Conservation (phyloP, 495 filamentous ascomycete species). For the Xylaria curta region DNA sequence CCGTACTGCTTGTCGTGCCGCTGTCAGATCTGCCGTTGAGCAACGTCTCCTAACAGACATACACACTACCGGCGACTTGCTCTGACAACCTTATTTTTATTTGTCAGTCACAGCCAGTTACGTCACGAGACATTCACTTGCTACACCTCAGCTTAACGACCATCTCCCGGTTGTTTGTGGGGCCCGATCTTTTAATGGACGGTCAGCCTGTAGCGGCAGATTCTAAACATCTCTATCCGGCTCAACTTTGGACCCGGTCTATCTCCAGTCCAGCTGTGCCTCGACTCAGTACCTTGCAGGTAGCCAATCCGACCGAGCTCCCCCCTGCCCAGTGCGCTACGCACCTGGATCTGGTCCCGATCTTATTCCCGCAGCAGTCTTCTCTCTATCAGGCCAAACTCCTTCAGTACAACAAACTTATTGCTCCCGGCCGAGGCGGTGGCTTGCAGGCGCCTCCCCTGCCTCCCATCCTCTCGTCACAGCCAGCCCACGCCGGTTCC, state of each 20-base stretch:
- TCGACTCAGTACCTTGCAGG: conserved; percentile 34
- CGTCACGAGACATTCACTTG: conserved; percentile 35
- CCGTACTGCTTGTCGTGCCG: conserved; percentile 11
- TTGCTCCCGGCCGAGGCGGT: conserved; percentile 56
- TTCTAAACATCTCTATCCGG: conserved; percentile 57
- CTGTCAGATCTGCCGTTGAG: conserved; percentile 12
- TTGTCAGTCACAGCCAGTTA: conserved; percentile 18
- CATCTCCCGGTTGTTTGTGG: conserved; percentile 37
- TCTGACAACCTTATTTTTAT: not conserved
- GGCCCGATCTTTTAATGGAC: conserved; percentile 56
- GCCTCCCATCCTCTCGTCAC: conserved; percentile 52
- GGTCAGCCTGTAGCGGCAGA: conserved; percentile 57
- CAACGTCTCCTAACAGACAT: conserved; percentile 7
- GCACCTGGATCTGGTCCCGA: conserved; percentile 53
- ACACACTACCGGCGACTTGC: not conserved
- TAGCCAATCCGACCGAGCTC: conserved; percentile 30
- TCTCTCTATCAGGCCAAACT: conserved; percentile 60
- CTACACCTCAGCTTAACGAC: conserved; percentile 29
- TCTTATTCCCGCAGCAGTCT: conserved; percentile 57
- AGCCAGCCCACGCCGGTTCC: conserved; percentile 54
- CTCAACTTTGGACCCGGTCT: conserved; percentile 48
- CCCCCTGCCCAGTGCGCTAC: conserved; percentile 41
- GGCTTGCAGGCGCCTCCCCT: conserved; percentile 55
- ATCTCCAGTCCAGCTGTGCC: conserved; percentile 39
- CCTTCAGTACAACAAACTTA: conserved; percentile 61